Base-by-base conservation (phyloP, 495 filamentous ascomycete genomes). In the Durotheca rogersii region DNA sequence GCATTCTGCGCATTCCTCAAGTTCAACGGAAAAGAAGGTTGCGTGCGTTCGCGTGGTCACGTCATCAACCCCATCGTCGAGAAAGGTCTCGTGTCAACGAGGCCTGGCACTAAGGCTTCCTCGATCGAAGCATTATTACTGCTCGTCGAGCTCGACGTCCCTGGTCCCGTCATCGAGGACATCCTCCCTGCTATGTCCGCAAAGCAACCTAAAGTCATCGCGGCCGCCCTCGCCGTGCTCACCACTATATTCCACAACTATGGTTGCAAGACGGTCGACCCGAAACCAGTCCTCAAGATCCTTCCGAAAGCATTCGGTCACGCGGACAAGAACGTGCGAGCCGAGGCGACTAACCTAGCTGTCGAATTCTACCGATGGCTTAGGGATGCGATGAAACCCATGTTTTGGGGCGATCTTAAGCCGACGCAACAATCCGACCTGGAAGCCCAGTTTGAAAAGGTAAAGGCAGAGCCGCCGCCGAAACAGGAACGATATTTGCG, bases 291-390 rank as follows among this genome's bases (percentile, higher is more conserved):
- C n/a, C 75, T 99, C 30, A 99, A 97, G 64, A 71, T 80, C 7
- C 72, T 99, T 7, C 91, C 94, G 0, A 96, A 95, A 65, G 84
- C 84, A 14, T 99, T 95, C 57, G 88, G 89, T 10, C 93, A 97
- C 67, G 91, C 94, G 3, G 94, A 99, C 76, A 99, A 99, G 68
- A 97, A 96, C 65, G 94, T 99, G 10, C 85, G 94, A 61, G 90
- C 91, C 1, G 94, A 97, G 69, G 88, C 89, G 19, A 92, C 93
- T 39, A 90, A 86, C 55, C 75, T 99, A 20, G 85, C 90, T 0
- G 91, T 96, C 39, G 94, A 97, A 60, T 81, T 99, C 34, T 99
- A 97, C 69, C 77, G 94, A 66, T 99, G 94, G 94, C 78, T 99
- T 21, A 86, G 89, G 50, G 94, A 99, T 46, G 94, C 91, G 1